Evolutionary conservation across 352 stramenopile genomes (phyloP), one percentile per base, ranked within the genome.

Genomic region (Phytophthora quininea): DNA sequence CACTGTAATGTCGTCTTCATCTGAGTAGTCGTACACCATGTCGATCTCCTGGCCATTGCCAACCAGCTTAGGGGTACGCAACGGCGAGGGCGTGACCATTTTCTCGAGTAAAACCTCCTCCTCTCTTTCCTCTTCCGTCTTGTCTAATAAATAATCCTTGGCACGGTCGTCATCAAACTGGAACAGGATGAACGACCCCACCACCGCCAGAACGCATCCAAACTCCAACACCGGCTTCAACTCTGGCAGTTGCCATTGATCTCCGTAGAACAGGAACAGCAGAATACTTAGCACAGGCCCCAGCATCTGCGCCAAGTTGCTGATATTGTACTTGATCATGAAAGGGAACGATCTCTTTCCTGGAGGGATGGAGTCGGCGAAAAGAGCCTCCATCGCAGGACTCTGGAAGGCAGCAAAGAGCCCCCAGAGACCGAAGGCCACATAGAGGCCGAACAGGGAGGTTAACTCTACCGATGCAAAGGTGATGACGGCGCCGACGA

Each of bases 271-370:
- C 1, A 86, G 33, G 42, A 92, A 91, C 30, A 92, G 73, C 6
- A 88, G 58, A 38, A 92, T 79, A 62, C 75, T 80, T 15, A 89
- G 55, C 24, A 62, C 29, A 5, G 84, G 84, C 0, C 84, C 84
- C 11, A 91, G 64, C 54, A 88, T 82, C 62, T 88, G 80, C 38
- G 84, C 84, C 3, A 90, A 51, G 54, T 91, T 92, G 72, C 72
- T 80, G 43, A 92, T 78, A 58, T 89, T 88, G 81, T 91, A 91
- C 73, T 92, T 92, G 77, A 92, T 85, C 80, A 88, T 91, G 68
- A 91, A 90, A 1, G 84, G 84, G 47, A 80, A 89, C 50, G 82
- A 90, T 15, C 84, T 74, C 53, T 79, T 73, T 38, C 84, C 82
- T 43, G 87, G 77, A 58, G 80, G 82, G 57, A 92, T 90, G 30